A percentile compares a stretch with the other conserved stretches of the same genome.
phyloP scores from a whole-genome alignment of 371 early-diverging fungal species.

The Mortierella sp. region DNA sequence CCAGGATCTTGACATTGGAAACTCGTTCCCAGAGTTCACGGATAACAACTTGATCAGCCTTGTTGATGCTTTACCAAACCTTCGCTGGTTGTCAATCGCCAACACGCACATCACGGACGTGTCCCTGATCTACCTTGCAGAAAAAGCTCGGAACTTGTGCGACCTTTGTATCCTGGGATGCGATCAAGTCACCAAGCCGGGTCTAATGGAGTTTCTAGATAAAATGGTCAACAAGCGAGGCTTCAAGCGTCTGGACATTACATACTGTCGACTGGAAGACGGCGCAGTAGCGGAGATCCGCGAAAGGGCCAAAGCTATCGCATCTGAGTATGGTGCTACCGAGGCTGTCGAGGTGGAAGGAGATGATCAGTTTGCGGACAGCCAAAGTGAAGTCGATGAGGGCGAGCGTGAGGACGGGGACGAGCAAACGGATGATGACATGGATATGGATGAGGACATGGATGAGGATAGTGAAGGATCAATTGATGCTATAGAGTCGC shows the following conservation, averaged over 20 bases:
- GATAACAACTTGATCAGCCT: conserved; percentile 31
- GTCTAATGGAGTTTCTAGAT: conserved; percentile 37
- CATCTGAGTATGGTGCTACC: not conserved
- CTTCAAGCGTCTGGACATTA: conserved; percentile 39
- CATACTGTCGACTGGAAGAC: conserved; percentile 42
- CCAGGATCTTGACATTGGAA: conserved; percentile 44
- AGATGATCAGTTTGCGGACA: conserved; percentile 49
- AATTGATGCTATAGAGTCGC: too few relatives aligned
- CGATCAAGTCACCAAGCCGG: conserved; percentile 46
- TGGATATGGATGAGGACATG: not conserved
- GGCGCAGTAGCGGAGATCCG: conserved; percentile 33
- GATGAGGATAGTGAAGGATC: too few relatives aligned
- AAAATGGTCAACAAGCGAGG: conserved; percentile 27
- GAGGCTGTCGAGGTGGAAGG: conserved; percentile 42
- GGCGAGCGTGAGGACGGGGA: conserved; percentile 26
- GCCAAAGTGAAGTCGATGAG: conserved; percentile 32
- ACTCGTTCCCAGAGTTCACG: conserved; percentile 46
- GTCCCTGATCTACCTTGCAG: conserved; percentile 31
- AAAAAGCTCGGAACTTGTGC: conserved; percentile 21
- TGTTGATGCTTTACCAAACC: conserved; percentile 26
- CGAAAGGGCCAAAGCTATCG: conserved; percentile 26
- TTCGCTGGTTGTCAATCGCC: conserved; percentile 49
- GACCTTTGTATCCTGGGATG: conserved; percentile 49
- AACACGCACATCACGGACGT: conserved; percentile 49
- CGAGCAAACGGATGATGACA: conserved; percentile 8